Evolutionary conservation across 306 rosid species (phyloP).

Genomic region (Carpinus viminea): DNA sequence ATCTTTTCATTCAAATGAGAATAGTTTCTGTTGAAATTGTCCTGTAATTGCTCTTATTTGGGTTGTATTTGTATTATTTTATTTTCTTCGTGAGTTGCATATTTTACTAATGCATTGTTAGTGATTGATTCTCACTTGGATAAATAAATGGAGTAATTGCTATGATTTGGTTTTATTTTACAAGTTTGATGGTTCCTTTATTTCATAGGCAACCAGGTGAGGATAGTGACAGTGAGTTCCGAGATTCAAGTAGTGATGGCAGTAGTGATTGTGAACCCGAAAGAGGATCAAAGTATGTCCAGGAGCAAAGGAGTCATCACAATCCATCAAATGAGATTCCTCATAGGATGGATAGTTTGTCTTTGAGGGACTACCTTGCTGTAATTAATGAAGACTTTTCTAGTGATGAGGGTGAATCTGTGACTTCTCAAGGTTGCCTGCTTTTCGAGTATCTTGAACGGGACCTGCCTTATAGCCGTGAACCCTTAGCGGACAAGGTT

Average conservation of each 20-base stretch:
- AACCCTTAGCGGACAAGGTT: conserved; percentile 93
- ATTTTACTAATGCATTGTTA: background rate
- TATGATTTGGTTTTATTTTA: background rate
- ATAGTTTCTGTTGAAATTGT: background rate
- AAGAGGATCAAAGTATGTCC: conserved; percentile 41
- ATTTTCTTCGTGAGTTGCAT: background rate
- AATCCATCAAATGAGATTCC: conserved; percentile 40
- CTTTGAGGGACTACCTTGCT: conserved; percentile 54
- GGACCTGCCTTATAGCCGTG: conserved; percentile 78
- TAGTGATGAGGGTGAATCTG: conserved; percentile 80
- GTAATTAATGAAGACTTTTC: conserved; percentile 69
- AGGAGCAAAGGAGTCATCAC: conserved; percentile 51
- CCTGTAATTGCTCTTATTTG: background rate
- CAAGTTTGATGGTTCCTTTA: conserved; percentile 20
- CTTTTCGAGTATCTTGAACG: conserved; percentile 78
- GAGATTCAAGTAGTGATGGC: conserved; percentile 90
- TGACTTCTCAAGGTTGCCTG: conserved; percentile 60
- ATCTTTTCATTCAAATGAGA: background rate
- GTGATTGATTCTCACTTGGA: background rate
- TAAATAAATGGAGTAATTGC: background rate
- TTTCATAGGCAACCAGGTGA: conserved; percentile 65
- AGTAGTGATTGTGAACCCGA: conserved; percentile 76
- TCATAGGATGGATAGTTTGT: conserved; percentile 52
- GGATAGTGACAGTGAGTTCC: conserved; percentile 82
- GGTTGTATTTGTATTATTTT: background rate